Evolutionary conservation across 2,329 filamentous ascomycete genomes (phyloP).

Genomic region (Canariomyces notabilis): DNA sequence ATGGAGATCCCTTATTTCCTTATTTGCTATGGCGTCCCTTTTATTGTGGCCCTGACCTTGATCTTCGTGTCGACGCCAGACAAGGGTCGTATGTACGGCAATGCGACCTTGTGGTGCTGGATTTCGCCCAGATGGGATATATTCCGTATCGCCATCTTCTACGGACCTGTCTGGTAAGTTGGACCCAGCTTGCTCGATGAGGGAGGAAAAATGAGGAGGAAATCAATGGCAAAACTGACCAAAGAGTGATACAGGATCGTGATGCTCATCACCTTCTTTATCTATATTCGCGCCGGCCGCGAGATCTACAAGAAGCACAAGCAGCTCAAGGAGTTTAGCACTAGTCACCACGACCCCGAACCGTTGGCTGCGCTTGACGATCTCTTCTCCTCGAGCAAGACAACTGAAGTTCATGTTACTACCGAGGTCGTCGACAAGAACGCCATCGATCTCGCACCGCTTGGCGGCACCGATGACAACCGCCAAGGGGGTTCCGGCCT

Average conservation of each 20-base stretch:
- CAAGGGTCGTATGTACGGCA: constrained; percentile 62
- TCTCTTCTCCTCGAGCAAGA: constrained; percentile 46
- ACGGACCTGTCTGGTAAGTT: constrained; percentile 63
- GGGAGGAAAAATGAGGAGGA: too few species aligned
- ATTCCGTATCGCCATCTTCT: constrained; percentile 70
- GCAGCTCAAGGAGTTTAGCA: constrained; percentile 53
- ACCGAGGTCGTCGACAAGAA: constrained; percentile 39
- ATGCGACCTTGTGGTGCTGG: constrained; percentile 81
- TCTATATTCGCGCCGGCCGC: constrained; percentile 61
- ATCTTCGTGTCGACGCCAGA: constrained; percentile 54
- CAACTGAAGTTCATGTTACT: constrained; percentile 61
- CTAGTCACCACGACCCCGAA: constrained; percentile 41
- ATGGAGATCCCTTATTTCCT: constrained; percentile 69
- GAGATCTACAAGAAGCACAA: constrained; percentile 64
- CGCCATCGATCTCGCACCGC: constrained; percentile 31
- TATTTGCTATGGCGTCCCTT: constrained; percentile 67
- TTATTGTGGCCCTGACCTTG: constrained; percentile 62
- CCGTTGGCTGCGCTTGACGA: constrained; percentile 37
- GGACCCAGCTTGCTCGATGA: too few species aligned
- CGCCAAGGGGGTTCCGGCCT: constrained; percentile 17
- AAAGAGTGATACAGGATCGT: constrained; percentile 44
- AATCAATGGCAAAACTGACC: constrained; percentile 14
- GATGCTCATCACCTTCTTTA: constrained; percentile 56
- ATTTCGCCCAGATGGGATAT: constrained; percentile 61
- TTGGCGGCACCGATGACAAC: constrained; percentile 21